These are phyloP conservation scores for Pulveroboletus sp. DNA, from an alignment of 768 basidiomycete species.

Conservation along the genomic window DNA sequence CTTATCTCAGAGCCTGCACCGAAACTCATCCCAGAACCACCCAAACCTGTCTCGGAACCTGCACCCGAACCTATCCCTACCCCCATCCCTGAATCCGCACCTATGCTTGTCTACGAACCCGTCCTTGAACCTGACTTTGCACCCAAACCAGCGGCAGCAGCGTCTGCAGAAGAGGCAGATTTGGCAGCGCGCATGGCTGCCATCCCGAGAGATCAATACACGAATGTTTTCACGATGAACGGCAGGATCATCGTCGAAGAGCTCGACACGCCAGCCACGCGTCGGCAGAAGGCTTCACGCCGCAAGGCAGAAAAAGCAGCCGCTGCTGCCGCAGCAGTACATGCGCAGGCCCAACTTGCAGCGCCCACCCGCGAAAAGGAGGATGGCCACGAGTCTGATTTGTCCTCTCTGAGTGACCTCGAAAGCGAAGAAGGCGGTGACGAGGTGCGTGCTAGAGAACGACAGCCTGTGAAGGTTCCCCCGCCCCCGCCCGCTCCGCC, in stretches of 20 bases:
- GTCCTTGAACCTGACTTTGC: neutral
- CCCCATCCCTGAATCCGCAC: neutral
- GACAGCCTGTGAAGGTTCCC: neutral
- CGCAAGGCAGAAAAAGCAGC: slow-evolving; percentile 40
- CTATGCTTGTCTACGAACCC: too few species aligned
- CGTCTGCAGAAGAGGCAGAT: slow-evolving; percentile 11
- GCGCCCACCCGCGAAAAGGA: slow-evolving; percentile 2
- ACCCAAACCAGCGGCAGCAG: neutral
- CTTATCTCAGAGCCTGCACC: neutral
- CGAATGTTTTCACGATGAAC: slow-evolving; percentile 33
- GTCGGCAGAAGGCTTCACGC: slow-evolving; percentile 52
- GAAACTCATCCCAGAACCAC: neutral
- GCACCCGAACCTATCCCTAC: too few species aligned
- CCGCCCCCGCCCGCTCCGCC: slow-evolving; percentile 1
- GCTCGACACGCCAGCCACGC: slow-evolving; percentile 66
- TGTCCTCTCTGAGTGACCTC: slow-evolving; percentile 45
- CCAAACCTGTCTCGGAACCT: neutral
- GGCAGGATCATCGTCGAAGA: slow-evolving; percentile 65
- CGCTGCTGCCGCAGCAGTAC: slow-evolving; percentile 21
- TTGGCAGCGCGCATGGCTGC: slow-evolving; percentile 27
- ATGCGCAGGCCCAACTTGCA: neutral
- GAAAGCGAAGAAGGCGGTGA: slow-evolving; percentile 29
- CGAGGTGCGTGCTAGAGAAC: slow-evolving; percentile 6
- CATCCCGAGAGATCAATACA: slow-evolving; percentile 28
- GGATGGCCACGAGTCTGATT: slow-evolving; percentile 36